These are phyloP conservation scores for Pyrrhoderma lamaoense DNA, from an alignment of 1,284 basidiomycete species.

Conservation along the genomic window DNA sequence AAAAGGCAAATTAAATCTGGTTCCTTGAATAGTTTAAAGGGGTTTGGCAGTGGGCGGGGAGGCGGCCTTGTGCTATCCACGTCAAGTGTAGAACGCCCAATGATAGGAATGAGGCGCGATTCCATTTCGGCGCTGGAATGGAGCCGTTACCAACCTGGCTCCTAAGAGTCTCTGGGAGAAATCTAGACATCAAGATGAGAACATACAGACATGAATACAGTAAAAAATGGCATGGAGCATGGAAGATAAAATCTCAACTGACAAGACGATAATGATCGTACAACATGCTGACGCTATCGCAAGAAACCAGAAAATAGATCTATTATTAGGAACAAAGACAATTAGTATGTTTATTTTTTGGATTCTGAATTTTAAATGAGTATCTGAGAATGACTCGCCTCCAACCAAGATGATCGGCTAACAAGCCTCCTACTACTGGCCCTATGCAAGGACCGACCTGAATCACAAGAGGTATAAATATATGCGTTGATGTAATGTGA, in stretches of 20 bases:
- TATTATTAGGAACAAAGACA: constrained; percentile 25
- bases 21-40: constrained; percentile 49
- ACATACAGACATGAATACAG: neutral
- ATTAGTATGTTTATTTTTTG: too few species aligned
- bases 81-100: constrained; percentile 31
- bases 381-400: constrained; percentile 43
- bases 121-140: constrained; percentile 37
- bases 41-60: constrained; percentile 41
- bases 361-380: too few species aligned
- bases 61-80: constrained; percentile 26
- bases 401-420: constrained; percentile 58
- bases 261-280: constrained; percentile 49
- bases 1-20: constrained; percentile 58
- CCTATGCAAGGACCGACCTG: constrained; percentile 34
- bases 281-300: constrained; percentile 52
- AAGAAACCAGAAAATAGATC: constrained; percentile 77
- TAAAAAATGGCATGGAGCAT: neutral
- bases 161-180: constrained; percentile 48
- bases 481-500: neutral
- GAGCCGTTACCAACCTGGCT: constrained; percentile 52
- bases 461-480: neutral
- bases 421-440: constrained; percentile 47
- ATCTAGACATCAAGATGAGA: constrained; percentile 20
- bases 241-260: constrained; percentile 23
- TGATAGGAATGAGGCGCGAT: constrained; percentile 50